Percentiles rank a stretch among this genome's conserved stretches.
phyloP scores from a whole-genome alignment of 1,284 basidiomycete species.

The Malassezia cuniculi region DNA sequence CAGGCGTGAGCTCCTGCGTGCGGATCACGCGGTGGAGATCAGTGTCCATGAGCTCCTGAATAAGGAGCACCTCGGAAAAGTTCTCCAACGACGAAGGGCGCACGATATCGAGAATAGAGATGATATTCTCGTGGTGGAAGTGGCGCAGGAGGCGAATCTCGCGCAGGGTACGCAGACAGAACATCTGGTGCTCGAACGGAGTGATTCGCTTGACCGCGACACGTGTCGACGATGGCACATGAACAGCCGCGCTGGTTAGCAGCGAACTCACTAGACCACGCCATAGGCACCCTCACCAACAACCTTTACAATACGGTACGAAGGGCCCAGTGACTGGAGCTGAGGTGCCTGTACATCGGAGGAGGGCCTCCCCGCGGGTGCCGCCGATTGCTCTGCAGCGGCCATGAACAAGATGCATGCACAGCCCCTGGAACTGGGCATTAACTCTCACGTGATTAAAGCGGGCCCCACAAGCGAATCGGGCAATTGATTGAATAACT shows the following conservation, averaged over 20 bases:
- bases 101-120: slow-evolving; percentile 31
- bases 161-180: slow-evolving; percentile 40
- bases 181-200: slow-evolving; percentile 45
- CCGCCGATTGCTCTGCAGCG: neutral
- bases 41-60: slow-evolving; percentile 48
- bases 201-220: slow-evolving; percentile 48
- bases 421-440: slow-evolving; percentile 1
- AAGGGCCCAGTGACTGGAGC: slow-evolving; percentile 30
- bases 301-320: slow-evolving; percentile 45
- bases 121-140: slow-evolving; percentile 43
- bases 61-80: slow-evolving; percentile 84
- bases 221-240: slow-evolving; percentile 34
- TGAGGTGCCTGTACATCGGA: neutral
- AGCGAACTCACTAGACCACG: slow-evolving; percentile 41
- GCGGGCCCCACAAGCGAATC: no score
- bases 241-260: slow-evolving; percentile 40
- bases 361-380: neutral
- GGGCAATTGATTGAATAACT: no score
- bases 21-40: slow-evolving; percentile 44
- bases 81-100: slow-evolving; percentile 55
- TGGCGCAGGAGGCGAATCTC: slow-evolving; percentile 43
- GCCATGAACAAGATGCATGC: neutral
- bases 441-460: no score
- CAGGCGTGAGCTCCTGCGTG: slow-evolving; percentile 49
- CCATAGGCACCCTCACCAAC: slow-evolving; percentile 49